Conservation (phyloP, 371 early-diverging fungal species). For the Actinomucor elegans region DNA sequence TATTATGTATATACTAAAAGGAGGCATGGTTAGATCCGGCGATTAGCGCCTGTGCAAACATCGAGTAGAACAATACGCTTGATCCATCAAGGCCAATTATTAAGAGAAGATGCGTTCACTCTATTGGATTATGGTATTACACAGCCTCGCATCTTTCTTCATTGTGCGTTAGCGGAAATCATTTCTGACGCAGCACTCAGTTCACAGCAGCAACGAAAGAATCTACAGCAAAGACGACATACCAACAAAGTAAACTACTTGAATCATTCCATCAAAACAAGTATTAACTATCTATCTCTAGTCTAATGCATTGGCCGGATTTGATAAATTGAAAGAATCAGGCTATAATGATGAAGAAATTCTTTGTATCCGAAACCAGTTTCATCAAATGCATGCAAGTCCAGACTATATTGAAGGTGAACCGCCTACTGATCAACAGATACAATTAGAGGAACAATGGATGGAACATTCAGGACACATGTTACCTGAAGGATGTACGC, state of each 20-base stretch:
- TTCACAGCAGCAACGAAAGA: no score
- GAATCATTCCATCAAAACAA: no score
- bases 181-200: no score
- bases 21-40: conserved; percentile 6
- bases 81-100: conserved; percentile 16
- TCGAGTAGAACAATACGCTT: conserved; percentile 15
- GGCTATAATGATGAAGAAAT: conserved; percentile 32
- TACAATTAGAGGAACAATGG: conserved; percentile 20
- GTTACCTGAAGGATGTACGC: conserved; percentile 22
- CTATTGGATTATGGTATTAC: conserved; percentile 11
- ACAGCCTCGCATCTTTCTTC: conserved; percentile 3
- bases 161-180: conserved; percentile 20
- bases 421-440: conserved; percentile 4
- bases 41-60: conserved; percentile 8
- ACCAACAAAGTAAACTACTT: no score
- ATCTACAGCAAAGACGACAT: no score
- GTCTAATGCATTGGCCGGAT: neutral
- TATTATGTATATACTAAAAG: neutral
- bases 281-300: neutral
- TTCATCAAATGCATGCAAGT: conserved; percentile 15
- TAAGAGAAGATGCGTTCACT: conserved; percentile 7
- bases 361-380: conserved; percentile 15
- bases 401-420: conserved; percentile 20
- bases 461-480: conserved; percentile 9
- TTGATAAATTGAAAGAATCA: conserved; percentile 22